A percentile compares a stretch with the other conserved stretches of the same genome.
These are phyloP conservation scores for Linum usitatissimum DNA, from an alignment of 345 rosid genomes.

Conservation along the genomic window DNA sequence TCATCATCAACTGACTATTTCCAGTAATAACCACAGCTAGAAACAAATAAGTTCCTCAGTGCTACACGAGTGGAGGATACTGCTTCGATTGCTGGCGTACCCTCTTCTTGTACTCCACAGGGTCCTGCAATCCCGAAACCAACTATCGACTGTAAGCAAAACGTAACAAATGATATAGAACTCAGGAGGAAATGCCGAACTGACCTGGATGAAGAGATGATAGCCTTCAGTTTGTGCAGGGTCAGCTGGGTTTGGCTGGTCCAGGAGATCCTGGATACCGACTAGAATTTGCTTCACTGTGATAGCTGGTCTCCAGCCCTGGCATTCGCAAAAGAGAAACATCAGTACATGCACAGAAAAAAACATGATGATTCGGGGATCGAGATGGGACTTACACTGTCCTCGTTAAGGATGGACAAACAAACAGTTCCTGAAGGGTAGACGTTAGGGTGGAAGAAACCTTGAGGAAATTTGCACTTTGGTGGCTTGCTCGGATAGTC, in stretches of 20 bases:
- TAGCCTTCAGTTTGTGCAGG: slow-evolving; percentile 28
- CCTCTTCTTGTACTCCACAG: slow-evolving; percentile 70
- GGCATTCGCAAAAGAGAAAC: too few relatives aligned
- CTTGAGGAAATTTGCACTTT: slow-evolving; percentile 71
- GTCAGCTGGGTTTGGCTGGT: slow-evolving; percentile 24
- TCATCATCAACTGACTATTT: too few relatives aligned
- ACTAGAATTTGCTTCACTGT: slow-evolving; percentile 26
- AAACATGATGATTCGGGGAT: too few relatives aligned
- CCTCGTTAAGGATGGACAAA: slow-evolving; percentile 79
- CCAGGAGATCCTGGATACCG: slow-evolving; percentile 23
- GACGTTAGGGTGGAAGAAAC: slow-evolving; percentile 84
- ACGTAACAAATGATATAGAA: too few relatives aligned
- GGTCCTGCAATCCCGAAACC: slow-evolving; percentile 41
- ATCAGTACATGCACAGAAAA: neutral
- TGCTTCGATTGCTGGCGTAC: slow-evolving; percentile 83
- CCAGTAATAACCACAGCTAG: too few relatives aligned
- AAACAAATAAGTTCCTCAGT: too few relatives aligned
- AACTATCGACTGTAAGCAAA: neutral
- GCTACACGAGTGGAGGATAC: slow-evolving; percentile 33
- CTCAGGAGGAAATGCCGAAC: too few relatives aligned
- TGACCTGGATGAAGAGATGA: slow-evolving; percentile 25
- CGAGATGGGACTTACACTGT: slow-evolving; percentile 48
- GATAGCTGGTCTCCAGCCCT: slow-evolving; percentile 10
- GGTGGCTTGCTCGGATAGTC: slow-evolving; percentile 95
- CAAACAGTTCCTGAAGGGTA: slow-evolving; percentile 93